Evolutionary conservation across 129 eudicot species (phyloP), one percentile per base, ranked within the genome.

Genomic region (Flaveria bidentis): DNA sequence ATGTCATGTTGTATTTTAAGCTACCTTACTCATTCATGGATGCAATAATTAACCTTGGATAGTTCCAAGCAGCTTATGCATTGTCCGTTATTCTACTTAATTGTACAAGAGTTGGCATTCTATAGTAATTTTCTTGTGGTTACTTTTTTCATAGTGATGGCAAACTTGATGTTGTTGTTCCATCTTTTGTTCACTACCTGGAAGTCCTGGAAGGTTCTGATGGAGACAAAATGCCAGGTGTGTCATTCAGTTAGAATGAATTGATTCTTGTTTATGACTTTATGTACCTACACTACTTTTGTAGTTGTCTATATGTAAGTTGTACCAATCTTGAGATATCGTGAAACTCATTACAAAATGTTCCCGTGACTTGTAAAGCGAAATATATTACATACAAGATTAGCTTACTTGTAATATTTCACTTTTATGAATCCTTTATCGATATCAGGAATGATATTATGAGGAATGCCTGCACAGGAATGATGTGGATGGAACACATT

Each of bases 151-250:
- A 44, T 87, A 94, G 97, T 87, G 99, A 95, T 80, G 99, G 99
- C 51, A 95, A 91, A 87, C 96, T 95, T 64, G 99, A 95, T 78
- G 86, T 95, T 10, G 89, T 95, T 30, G 96, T 95, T 81, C 99
- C 99, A 22, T 91, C 99, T 51, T 95, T 91, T 83, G 97, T 95
- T 49, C 99, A 95, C 81, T 95, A 95, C 88, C 80, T 95, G 68
- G 99, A 95, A 83, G 99, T 91, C 7, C 73, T 95, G 46, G 99
- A 95, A 91, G 99, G 99, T 47, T 87, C 99, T 52, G 99, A 95
- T 83, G 99, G 99, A 76, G 99, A 95, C 79, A 95, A 95, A 85
- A 68, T 91, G 91, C 97, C 99, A 86, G 97, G 99, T 95, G 76
- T 57, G 15, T 42, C 69, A 41, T 76, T 36, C 64, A 16, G n/a